A percentile compares a stretch with the other conserved stretches of the same genome.
phyloP scores from a whole-genome alignment of 331 rosid genomes.

The Malus hybrid region DNA sequence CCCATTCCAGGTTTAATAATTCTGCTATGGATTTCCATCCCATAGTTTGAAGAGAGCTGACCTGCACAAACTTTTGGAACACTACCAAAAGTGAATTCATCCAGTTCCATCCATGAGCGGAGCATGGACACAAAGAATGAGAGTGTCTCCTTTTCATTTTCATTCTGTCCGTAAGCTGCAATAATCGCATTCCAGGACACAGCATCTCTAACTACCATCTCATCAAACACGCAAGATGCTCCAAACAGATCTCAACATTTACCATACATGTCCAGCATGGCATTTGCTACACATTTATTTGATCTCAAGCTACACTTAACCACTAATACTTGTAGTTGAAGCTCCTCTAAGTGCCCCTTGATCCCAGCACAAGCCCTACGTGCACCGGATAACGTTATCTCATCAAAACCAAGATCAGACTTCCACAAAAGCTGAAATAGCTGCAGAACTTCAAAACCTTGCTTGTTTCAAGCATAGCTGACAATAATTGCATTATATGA shows the following conservation, averaged over 20 bases:
- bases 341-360: background rate
- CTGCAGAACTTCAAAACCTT: background rate
- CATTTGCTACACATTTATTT: background rate
- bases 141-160: background rate
- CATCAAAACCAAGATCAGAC: background rate
- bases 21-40: background rate
- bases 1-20: background rate
- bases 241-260: background rate
- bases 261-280: background rate
- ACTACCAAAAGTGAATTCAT: background rate
- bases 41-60: background rate
- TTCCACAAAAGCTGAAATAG: background rate
- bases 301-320: background rate
- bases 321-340: background rate
- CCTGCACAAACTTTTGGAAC: background rate
- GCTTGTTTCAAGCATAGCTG: background rate
- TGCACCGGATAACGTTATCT: background rate
- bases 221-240: background rate
- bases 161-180: background rate
- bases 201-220: background rate
- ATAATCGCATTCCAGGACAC: background rate
- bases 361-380: background rate
- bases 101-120: background rate
- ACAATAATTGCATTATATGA: background rate
- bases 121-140: background rate